A percentile compares a stretch with the other conserved stretches of the same genome.
These are phyloP conservation scores for Escovopsis sp. DNA, from an alignment of 2,329 filamentous ascomycete genomes.

Conservation along the genomic window DNA sequence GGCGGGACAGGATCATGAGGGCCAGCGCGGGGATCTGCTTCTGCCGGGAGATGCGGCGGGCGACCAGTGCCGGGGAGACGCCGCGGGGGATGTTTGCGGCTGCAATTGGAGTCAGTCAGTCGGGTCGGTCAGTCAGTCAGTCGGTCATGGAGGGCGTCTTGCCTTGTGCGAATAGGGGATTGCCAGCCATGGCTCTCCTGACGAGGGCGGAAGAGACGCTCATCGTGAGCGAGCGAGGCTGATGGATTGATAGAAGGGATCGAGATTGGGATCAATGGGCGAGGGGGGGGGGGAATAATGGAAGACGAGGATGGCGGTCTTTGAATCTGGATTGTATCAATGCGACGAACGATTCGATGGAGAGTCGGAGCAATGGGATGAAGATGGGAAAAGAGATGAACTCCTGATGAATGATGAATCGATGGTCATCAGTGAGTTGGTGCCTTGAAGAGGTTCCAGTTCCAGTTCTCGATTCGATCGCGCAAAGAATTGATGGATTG, in stretches of 20 bases:
- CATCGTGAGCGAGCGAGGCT: constrained; percentile 22
- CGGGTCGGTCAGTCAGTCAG: no score
- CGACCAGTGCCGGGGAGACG: constrained; percentile 31
- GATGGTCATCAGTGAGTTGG: no score
- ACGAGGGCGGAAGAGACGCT: constrained; percentile 42
- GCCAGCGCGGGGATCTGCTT: constrained; percentile 36
- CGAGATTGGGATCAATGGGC: no score
- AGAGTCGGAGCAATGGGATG: no score
- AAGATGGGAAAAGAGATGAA: no score
- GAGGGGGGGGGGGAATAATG: no score
- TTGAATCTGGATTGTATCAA: no score
- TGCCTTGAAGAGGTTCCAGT: no score
- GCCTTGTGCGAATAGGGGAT: constrained; percentile 37
- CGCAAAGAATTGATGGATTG: neutral
- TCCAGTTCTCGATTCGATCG: neutral
- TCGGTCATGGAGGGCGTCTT: constrained; percentile 9
- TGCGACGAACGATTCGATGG: no score
- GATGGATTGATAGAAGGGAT: no score
- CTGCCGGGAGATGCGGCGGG: constrained; percentile 31
- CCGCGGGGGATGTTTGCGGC: constrained; percentile 33
- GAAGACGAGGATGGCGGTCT: no score
- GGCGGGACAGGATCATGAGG: constrained; percentile 40
- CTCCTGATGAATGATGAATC: no score
- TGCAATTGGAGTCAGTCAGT: constrained; percentile 7
- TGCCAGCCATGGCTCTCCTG: constrained; percentile 38